Percentiles rank a stretch among this genome's conserved stretches.
phyloP scores from a whole-genome alignment of 306 rosid genomes.

The Gynostemma pentaphyllum region DNA sequence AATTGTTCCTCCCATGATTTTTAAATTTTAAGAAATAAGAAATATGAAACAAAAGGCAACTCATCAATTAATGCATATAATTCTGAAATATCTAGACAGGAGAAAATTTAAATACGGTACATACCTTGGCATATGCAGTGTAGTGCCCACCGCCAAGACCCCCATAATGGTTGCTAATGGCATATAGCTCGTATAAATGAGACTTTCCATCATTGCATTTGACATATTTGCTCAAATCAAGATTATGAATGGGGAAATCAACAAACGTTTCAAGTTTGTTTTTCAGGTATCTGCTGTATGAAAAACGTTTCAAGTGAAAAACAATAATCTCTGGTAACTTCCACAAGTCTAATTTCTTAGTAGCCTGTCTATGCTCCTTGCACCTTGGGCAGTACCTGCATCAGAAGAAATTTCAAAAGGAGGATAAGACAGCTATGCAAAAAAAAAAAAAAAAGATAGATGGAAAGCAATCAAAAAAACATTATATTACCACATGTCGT shows the following conservation, averaged over 20 bases:
- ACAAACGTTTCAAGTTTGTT: constrained; percentile 94
- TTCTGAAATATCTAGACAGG: not conserved
- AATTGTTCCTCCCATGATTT: too few species aligned
- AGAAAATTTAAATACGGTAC: not conserved
- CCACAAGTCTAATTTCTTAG: constrained; percentile 97
- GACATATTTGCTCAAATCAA: constrained; percentile 84
- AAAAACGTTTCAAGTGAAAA: constrained; percentile 92
- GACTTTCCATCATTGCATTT: constrained; percentile 62
- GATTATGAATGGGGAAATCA: constrained; percentile 83
- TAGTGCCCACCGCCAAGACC: constrained; percentile 98
- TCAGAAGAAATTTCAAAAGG: not conserved
- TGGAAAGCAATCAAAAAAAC: too few species aligned
- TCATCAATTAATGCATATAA: not conserved
- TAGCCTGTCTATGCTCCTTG: constrained; percentile 97
- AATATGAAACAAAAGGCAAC: not conserved
- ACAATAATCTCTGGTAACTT: constrained; percentile 90
- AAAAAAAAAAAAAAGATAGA: not conserved
- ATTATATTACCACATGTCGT: constrained; percentile 81
- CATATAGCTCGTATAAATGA: constrained; percentile 64
- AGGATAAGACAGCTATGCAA: not conserved
- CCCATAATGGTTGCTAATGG: constrained; percentile 96
- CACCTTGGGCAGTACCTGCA: constrained; percentile 91
- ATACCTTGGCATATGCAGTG: constrained; percentile 91
- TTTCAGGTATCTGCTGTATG: constrained; percentile 89
- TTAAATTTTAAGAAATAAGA: not conserved